These are phyloP conservation scores for Trichosanthes truncata DNA, from an alignment of 306 rosid genomes.

Conservation along the genomic window DNA sequence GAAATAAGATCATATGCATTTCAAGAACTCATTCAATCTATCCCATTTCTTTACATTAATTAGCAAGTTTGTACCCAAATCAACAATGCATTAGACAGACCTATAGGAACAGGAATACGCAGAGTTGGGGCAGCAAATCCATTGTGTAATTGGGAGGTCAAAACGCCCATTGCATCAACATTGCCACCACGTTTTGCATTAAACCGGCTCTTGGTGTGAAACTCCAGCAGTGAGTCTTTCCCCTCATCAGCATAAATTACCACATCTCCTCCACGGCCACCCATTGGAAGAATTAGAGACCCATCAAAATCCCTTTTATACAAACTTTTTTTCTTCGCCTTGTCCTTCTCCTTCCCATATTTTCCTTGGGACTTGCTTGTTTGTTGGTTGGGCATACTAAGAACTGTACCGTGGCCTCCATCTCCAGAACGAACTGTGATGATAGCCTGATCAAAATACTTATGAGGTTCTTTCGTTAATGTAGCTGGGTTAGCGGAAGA, in stretches of 20 bases:
- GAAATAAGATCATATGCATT: not conserved
- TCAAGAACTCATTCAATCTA: not conserved
- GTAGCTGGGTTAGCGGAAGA: slow-evolving; percentile 19
- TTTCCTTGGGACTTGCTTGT: slow-evolving; percentile 22
- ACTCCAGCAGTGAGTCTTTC: slow-evolving; percentile 51
- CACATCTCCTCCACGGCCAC: slow-evolving; percentile 92
- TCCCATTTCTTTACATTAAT: not conserved
- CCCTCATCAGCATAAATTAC: slow-evolving; percentile 71
- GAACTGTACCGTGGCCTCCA: slow-evolving; percentile 81
- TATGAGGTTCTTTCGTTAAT: slow-evolving; percentile 61
- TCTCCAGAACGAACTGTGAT: slow-evolving; percentile 85
- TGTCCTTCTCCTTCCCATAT: slow-evolving; percentile 29
- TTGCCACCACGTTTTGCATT: slow-evolving; percentile 83
- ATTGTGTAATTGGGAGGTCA: slow-evolving; percentile 47
- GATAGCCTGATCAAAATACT: slow-evolving; percentile 67
- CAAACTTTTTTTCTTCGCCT: slow-evolving; percentile 29
- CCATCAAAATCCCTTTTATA: slow-evolving; percentile 80
- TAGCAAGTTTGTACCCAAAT: not conserved
- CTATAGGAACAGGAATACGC: slow-evolving; percentile 91
- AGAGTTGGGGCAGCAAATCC: slow-evolving; percentile 58
- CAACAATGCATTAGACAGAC: slow-evolving; percentile 39
- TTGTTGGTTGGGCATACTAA: slow-evolving; percentile 30
- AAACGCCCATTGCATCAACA: slow-evolving; percentile 73
- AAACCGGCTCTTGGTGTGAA: slow-evolving; percentile 40
- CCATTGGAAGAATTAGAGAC: slow-evolving; percentile 60